These are phyloP conservation scores for Taiozyma sp. DNA, from an alignment of 1,139 yeast species.

Conservation along the genomic window DNA sequence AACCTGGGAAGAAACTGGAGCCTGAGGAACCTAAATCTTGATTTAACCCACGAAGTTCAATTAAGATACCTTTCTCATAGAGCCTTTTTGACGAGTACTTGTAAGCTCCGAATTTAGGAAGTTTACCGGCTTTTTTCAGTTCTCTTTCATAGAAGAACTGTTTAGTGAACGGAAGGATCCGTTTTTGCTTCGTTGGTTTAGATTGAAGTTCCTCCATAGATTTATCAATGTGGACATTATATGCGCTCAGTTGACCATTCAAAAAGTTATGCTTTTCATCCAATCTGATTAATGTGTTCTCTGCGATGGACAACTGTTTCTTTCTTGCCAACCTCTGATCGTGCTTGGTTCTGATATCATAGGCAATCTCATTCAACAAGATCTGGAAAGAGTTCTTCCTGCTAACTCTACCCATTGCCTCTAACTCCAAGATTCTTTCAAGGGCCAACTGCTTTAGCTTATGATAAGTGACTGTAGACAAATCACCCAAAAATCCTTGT, in stretches of 20 bases:
- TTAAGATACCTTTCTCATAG: slow-evolving; percentile 64
- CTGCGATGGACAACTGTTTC: slow-evolving; percentile 56
- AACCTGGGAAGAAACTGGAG: slow-evolving; percentile 32
- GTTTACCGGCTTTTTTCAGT: slow-evolving; percentile 54
- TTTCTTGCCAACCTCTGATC: slow-evolving; percentile 58
- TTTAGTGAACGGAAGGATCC: slow-evolving; percentile 60
- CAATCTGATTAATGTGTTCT: slow-evolving; percentile 54
- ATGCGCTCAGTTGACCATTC: slow-evolving; percentile 56
- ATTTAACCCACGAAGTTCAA: slow-evolving; percentile 48
- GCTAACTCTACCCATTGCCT: slow-evolving; percentile 57
- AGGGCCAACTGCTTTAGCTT: slow-evolving; percentile 74
- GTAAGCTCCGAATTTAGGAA: slow-evolving; percentile 79
- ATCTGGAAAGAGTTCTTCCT: slow-evolving; percentile 74
- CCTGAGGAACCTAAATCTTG: slow-evolving; percentile 35
- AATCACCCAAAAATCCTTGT: slow-evolving; percentile 23
- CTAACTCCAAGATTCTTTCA: slow-evolving; percentile 72
- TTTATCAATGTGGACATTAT: slow-evolving; percentile 62
- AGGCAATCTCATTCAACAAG: slow-evolving; percentile 74
- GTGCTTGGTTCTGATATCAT: slow-evolving; percentile 77
- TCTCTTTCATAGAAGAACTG: slow-evolving; percentile 77
- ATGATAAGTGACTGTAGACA: slow-evolving; percentile 46
- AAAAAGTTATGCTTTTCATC: slow-evolving; percentile 58
- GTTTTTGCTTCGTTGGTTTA: slow-evolving; percentile 44
- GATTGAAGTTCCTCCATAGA: slow-evolving; percentile 58
- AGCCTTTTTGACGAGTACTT: slow-evolving; percentile 75